Base-by-base conservation (phyloP, 345 rosid species). In the Odontarrhena argentea region DNA sequence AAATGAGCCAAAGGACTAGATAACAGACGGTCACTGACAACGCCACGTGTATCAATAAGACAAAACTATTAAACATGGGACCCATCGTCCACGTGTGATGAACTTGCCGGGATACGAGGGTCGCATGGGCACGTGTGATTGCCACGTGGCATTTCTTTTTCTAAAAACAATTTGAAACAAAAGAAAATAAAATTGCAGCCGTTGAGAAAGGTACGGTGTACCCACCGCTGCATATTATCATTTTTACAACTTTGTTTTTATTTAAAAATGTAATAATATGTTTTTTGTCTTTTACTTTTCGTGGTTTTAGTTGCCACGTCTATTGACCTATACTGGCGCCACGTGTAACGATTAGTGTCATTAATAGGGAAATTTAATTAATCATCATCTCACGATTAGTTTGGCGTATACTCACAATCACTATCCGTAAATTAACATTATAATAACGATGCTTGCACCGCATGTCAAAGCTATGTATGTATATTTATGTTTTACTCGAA, bases 71-170 rank as follows among this genome's bases (percentile, higher is more conserved):
- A 7, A 11, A 53, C 15, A 1, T 55, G 68, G 73, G 73, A 53
- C 77, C 38, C 13, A 1, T 48, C 15, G 9, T 74, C 74, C 74
- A 74, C 78, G 78, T 68, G 74, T 74, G 78, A 68, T 11, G 24
- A 43, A 55, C 32, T 66, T 74, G 77, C 73, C 69, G 65, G 60
- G 65, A 61, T 62, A 55, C 69, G 69, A 61, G 78, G 50, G 74
- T 68, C 74, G 60, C 74, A 55, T 68, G 74, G 78, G 78, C 78
- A 74, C 78, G 78, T 74, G 74, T 68, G 65, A 41, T 13, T 61
- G 74, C 74, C 78, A 74, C 69, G 62, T 74, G 78, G 74, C 65
- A 65, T 5, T 65, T 36, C 9, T 13, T 1, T 7, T 7, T 35
- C 0, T 7, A 14, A 2, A 5, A 32, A 0, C 0, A 11, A 37